phyloP scores from a whole-genome alignment of 83 land plant species.

The Thuja plicata region DNA sequence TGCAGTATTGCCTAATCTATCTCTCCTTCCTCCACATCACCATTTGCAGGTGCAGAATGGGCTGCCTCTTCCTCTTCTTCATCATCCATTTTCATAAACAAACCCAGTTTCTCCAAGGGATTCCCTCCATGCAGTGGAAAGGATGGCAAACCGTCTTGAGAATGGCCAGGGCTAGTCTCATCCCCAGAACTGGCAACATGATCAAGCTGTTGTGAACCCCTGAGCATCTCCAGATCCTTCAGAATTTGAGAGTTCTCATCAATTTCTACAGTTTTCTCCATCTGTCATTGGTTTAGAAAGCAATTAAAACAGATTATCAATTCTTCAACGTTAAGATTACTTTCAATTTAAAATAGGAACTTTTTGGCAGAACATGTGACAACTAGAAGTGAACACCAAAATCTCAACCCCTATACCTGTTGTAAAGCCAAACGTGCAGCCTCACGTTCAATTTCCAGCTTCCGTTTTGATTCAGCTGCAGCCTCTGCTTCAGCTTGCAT shows the following conservation, averaged over 20 bases:
- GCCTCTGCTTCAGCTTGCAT: slow-evolving; percentile 78
- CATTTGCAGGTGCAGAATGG: slow-evolving; percentile 17
- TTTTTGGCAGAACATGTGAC: background rate
- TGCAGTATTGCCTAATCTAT: slow-evolving; percentile 19
- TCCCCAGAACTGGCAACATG: slow-evolving; percentile 50
- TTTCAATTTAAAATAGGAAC: background rate
- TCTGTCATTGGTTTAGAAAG: slow-evolving; percentile 33
- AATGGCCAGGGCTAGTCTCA: slow-evolving; percentile 46
- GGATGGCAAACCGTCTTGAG: slow-evolving; percentile 46
- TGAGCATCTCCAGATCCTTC: slow-evolving; percentile 74
- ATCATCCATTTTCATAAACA: slow-evolving; percentile 85
- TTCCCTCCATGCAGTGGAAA: slow-evolving; percentile 70
- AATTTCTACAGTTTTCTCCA: slow-evolving; percentile 95
- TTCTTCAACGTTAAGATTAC: background rate
- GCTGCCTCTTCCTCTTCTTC: slow-evolving; percentile 34
- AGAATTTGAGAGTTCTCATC: slow-evolving; percentile 65
- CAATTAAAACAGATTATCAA: background rate
- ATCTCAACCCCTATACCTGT: slow-evolving; percentile 35
- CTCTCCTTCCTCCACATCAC: slow-evolving; percentile 50
- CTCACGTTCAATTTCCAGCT: slow-evolving; percentile 85
- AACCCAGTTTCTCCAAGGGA: slow-evolving; percentile 81
- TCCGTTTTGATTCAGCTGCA: slow-evolving; percentile 69
- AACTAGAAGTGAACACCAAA: background rate
- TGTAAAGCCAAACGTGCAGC: slow-evolving; percentile 85
- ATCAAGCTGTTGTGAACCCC: slow-evolving; percentile 45